These are phyloP conservation scores for Hibiscus mutabilis DNA, from an alignment of 345 rosid species.

Conservation along the genomic window DNA sequence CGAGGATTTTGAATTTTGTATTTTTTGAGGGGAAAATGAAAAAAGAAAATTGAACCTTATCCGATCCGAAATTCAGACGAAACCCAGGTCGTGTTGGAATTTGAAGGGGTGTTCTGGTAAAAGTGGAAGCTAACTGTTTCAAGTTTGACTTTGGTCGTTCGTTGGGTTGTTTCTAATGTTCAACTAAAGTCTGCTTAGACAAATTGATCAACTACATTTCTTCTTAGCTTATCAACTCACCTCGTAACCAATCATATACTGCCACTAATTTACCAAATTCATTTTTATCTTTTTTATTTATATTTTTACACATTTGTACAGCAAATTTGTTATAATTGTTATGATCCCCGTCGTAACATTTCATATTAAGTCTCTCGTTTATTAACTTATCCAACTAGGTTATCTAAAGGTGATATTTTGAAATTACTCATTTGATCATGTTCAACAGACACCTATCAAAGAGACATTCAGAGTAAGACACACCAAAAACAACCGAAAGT, in stretches of 20 bases:
- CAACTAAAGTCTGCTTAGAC: slow-evolving; percentile 8
- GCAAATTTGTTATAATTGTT: too few species aligned
- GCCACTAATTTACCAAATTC: slow-evolving; percentile 7
- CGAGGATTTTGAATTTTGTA: slow-evolving; percentile 17
- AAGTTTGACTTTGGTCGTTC: slow-evolving; percentile 16
- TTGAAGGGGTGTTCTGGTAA: neutral
- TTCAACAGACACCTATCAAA: too few species aligned
- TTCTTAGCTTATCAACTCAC: too few species aligned
- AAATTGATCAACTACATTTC: neutral
- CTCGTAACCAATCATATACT: neutral
- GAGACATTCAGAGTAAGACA: too few species aligned
- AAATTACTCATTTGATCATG: too few species aligned
- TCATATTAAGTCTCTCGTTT: too few species aligned
- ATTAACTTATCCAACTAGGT: too few species aligned
- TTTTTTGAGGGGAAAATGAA: neutral
- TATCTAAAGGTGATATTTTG: too few species aligned
- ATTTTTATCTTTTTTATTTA: neutral
- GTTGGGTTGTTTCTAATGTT: neutral
- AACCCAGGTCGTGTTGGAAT: neutral
- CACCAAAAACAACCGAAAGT: too few species aligned
- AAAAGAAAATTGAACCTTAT: slow-evolving; percentile 25
- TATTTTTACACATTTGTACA: too few species aligned
- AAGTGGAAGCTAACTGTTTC: slow-evolving; percentile 1
- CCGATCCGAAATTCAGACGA: slow-evolving; percentile 14
- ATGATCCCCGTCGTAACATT: too few species aligned